A percentile compares a stretch with the other conserved stretches of the same genome.
phyloP scores from a whole-genome alignment of 1,139 yeast genomes.

The Pneumocystis wakefieldiae region DNA sequence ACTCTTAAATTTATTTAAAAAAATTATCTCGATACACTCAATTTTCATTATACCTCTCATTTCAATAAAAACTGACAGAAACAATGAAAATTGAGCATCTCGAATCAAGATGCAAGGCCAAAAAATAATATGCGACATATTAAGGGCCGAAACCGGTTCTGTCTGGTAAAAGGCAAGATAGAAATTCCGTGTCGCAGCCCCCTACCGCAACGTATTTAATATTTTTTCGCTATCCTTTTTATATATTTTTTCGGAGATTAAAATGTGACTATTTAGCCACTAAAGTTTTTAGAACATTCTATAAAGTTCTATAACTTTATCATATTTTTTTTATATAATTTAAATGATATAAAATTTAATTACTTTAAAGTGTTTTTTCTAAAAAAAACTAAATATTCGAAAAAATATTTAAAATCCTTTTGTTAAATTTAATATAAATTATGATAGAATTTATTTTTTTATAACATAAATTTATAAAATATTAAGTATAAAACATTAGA shows the following conservation, averaged over 20 bases:
- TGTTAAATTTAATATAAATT: neutral
- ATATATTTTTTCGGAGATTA: neutral
- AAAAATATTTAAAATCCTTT: neutral
- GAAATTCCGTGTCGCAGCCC: slow-evolving; percentile 1
- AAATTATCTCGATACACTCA: neutral
- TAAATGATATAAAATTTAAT: neutral
- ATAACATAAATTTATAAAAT: neutral
- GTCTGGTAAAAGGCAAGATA: slow-evolving; percentile 1
- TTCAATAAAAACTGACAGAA: neutral
- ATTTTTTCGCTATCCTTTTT: neutral
- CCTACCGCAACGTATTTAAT: neutral
- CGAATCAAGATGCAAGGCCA: neutral
- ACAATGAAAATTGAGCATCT: neutral
- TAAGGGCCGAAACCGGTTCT: slow-evolving; percentile 1
- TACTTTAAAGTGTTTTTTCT: neutral
- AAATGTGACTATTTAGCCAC: neutral
- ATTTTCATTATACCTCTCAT: neutral
- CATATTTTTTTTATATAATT: neutral
- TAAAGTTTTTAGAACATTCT: neutral
- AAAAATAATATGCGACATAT: neutral
- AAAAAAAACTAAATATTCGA: too few relatives aligned
- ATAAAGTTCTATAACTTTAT: neutral
- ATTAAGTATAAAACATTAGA: neutral
- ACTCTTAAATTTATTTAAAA: neutral
- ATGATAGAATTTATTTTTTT: neutral